These are phyloP conservation scores for Polygonum aviculare DNA, from an alignment of 148 eudicot genomes.

Conservation along the genomic window DNA sequence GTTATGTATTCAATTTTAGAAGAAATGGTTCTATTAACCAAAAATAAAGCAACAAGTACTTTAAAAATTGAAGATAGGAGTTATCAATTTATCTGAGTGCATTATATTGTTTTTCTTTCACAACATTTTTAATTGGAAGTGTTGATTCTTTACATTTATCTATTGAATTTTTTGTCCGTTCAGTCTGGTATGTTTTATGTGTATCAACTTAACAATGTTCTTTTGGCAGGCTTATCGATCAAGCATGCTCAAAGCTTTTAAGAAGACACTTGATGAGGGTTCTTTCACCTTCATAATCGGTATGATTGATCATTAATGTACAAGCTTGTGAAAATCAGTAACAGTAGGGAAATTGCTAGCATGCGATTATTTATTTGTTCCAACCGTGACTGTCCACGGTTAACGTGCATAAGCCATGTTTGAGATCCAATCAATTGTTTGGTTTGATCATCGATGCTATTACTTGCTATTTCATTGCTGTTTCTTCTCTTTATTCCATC, in stretches of 20 bases:
- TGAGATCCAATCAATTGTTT: slow-evolving; percentile 6
- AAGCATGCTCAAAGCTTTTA: slow-evolving; percentile 98
- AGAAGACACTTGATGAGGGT: slow-evolving; percentile 98
- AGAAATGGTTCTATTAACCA: background rate
- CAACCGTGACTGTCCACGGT: background rate
- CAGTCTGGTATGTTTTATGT: background rate
- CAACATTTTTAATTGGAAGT: background rate
- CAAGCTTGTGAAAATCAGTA: background rate
- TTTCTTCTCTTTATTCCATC: background rate
- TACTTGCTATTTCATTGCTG: slow-evolving; percentile 5
- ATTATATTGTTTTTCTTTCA: background rate
- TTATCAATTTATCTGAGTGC: background rate
- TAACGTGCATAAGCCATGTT: background rate
- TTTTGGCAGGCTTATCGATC: slow-evolving; percentile 77
- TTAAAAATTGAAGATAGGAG: background rate
- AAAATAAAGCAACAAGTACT: background rate
- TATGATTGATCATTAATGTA: slow-evolving; percentile 38
- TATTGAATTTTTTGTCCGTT: background rate
- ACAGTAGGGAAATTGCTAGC: background rate
- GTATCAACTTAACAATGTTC: background rate
- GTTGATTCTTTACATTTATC: background rate
- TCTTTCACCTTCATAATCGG: slow-evolving; percentile 84
- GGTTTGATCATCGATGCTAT: background rate
- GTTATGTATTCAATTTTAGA: background rate
- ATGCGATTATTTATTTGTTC: background rate